Conservation (phyloP, 306 rosid species). For the Dicorynia guianensis region DNA sequence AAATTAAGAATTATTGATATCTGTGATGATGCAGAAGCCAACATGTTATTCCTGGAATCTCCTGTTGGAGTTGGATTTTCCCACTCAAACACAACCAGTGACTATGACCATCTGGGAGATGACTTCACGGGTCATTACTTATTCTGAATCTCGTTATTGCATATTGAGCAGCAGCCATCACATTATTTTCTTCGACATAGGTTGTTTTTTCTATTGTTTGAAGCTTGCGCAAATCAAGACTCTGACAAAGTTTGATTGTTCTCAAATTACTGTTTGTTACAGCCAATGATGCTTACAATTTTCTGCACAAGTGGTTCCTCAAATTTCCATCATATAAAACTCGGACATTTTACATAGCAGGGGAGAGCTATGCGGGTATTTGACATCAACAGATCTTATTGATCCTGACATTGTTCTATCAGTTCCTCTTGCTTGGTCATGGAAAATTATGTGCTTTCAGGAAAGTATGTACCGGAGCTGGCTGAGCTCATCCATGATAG, state of each 20-base stretch:
- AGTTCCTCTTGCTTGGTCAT: constrained; percentile 3
- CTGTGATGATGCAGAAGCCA: constrained; percentile 73
- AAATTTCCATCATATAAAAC: constrained; percentile 81
- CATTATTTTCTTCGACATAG: not conserved
- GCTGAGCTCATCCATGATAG: constrained; percentile 84
- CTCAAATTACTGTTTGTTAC: constrained; percentile 32
- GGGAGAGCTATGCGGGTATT: constrained; percentile 90
- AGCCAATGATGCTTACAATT: constrained; percentile 81
- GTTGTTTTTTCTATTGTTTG: constrained; percentile 10
- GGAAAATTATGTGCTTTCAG: constrained; percentile 46
- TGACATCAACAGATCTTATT: not conserved
- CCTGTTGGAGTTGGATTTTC: constrained; percentile 98
- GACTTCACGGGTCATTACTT: constrained; percentile 73
- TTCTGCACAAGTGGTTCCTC: constrained; percentile 81
- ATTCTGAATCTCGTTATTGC: constrained; percentile 11
- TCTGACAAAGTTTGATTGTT: constrained; percentile 34
- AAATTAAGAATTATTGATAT: constrained; percentile 31
- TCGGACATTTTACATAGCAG: constrained; percentile 77
- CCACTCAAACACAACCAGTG: constrained; percentile 78
- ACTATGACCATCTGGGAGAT: constrained; percentile 81
- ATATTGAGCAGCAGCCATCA: constrained; percentile 13
- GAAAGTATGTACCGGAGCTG: constrained; percentile 88
- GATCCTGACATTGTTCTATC: not conserved
- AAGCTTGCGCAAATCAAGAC: constrained; percentile 12
- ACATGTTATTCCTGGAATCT: constrained; percentile 91